Conservation (phyloP, 2,329 filamentous ascomycete species). For the Juglanconis sp. region DNA sequence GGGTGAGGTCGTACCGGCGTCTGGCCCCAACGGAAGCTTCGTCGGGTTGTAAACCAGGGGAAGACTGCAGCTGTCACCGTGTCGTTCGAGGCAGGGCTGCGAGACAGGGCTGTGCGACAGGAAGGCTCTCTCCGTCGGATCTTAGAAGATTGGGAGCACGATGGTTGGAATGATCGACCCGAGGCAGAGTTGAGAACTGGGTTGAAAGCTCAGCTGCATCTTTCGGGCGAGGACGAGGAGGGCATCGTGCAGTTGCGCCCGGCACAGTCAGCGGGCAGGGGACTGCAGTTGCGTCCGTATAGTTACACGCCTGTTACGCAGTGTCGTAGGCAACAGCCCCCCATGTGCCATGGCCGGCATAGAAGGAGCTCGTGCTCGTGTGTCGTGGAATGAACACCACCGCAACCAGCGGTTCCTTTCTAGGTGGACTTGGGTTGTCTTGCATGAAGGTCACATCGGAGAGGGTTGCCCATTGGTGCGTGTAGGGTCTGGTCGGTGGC, state of each 20-base stretch:
- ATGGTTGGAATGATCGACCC: neutral
- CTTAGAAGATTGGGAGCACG: neutral
- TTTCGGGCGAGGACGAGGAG: neutral
- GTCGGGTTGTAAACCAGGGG: slow-evolving; percentile 1
- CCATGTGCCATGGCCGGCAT: neutral
- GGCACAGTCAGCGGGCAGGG: neutral
- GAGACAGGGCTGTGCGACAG: slow-evolving; percentile 2
- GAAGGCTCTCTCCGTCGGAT: neutral
- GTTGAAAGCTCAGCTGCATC: neutral
- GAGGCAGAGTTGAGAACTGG: neutral
- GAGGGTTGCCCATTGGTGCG: slow-evolving; percentile 7
- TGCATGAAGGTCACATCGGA: slow-evolving; percentile 15
- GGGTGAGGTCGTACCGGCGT: neutral
- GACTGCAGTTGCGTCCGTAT: neutral
- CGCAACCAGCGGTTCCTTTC: neutral
- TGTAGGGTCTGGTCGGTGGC: neutral
- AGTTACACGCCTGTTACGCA: neutral
- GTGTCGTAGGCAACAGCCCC: neutral
- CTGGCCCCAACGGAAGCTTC: neutral
- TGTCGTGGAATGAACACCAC: slow-evolving; percentile 4
- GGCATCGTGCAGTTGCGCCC: neutral
- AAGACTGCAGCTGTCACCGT: slow-evolving; percentile 12
- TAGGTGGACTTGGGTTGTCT: slow-evolving; percentile 7
- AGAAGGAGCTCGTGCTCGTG: slow-evolving; percentile 1
- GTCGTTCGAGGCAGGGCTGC: slow-evolving; percentile 5